Evolutionary conservation across 2,329 filamentous ascomycete species (phyloP), one percentile per base, ranked within the genome.

Genomic region (Hypoxylon sp.): DNA sequence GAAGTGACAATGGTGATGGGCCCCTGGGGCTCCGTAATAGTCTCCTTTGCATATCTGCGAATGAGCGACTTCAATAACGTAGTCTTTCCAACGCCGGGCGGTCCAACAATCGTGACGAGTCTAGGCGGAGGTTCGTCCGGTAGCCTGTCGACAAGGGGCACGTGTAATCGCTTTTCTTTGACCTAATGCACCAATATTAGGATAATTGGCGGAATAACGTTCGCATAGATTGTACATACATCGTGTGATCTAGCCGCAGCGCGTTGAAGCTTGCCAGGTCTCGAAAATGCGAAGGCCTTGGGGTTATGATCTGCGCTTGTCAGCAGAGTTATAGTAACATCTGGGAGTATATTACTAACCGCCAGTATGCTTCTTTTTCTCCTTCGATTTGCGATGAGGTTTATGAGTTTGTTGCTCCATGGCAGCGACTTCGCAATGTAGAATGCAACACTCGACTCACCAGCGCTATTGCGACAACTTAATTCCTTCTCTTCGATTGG

Each of bases 1-100:
- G 94, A 97, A 0, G 96, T 98, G 48, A 99, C 94, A 52, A 99
- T 91, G 1, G 96, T 99, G 65, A 99, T 90, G 3, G 96, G 96
- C 0, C 96, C 96, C 72, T 92, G 91, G 0, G 96, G 96, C 30
- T 95, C 90, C 29, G 93, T 91, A 41, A 99, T 87, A 0, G 93
- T 95, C 78, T 99, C 96, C 78, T 99, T 99, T 47, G 96, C 93
- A 82, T 98, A 98, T 78, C 96, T 87, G 71, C 93, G 90, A 74
- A 99, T 92, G 63, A 99, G 84, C 11, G 94, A 97, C 78, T 98
- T 99, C 77, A 98, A 89, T 37, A 98, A 85, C 0, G 95, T 98
- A 2, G 95, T 97, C 84, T 98, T 98, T 73, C 95, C 96, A 51
- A 94, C 95, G 64, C 96, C 96, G 0, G 96, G 93, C 60, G 96